phyloP scores from a whole-genome alignment of 148 eudicot species.

The Camellia lanceoleosa region DNA sequence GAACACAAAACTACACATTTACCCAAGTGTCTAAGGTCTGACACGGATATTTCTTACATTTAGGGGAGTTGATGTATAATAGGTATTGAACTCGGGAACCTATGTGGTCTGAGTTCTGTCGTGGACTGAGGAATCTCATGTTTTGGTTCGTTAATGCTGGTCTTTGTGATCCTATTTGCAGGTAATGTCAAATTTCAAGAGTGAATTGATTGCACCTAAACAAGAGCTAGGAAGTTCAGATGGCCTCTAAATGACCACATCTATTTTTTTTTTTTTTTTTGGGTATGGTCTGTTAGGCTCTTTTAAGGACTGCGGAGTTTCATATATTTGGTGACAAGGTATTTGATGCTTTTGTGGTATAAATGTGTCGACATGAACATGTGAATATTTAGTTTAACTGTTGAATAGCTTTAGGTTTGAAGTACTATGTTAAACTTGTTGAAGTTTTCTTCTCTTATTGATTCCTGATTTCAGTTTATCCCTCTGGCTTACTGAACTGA shows the following conservation, averaged over 20 bases:
- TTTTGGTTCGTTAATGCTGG: not conserved
- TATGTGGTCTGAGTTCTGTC: not conserved
- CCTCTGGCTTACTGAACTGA: not conserved
- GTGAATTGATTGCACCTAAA: not conserved
- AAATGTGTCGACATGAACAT: constrained; percentile 18
- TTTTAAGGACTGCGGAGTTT: not conserved
- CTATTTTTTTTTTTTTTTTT: not conserved
- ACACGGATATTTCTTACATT: too few relatives aligned
- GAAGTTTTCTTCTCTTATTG: too few relatives aligned
- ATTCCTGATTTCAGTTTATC: not conserved
- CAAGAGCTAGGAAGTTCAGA: not conserved
- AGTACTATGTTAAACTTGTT: not conserved
- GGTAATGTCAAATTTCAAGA: not conserved
- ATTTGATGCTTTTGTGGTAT: constrained; percentile 5
- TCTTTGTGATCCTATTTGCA: constrained; percentile 10
- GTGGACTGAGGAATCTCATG: not conserved
- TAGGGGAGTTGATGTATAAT: not conserved
- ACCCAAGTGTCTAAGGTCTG: too few relatives aligned
- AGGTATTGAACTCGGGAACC: not conserved
- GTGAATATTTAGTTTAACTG: constrained; percentile 12
- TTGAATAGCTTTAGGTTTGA: not conserved
- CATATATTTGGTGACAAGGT: not conserved
- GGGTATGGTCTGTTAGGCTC: not conserved
- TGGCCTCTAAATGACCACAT: not conserved
- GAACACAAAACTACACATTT: too few relatives aligned